Evolutionary conservation across 371 early-diverging fungal species (phyloP), one percentile per base, ranked within the genome.

Genomic region (Paramicrosporidium saccamoebae): DNA sequence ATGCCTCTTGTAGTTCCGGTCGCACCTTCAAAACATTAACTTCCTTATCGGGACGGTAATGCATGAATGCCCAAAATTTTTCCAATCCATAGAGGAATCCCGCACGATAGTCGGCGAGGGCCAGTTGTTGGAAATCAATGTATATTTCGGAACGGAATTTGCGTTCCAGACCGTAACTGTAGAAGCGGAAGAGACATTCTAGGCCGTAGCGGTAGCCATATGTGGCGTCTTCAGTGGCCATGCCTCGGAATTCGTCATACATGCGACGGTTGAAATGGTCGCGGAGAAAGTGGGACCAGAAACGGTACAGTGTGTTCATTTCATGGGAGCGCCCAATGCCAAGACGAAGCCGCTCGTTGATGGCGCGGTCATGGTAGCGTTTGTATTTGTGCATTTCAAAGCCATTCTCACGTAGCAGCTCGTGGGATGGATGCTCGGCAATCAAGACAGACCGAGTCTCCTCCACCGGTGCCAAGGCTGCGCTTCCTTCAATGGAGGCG

Each of bases 221-320:
- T 19, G 55, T 50, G 17, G 78, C 72, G 45, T 88, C 88, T 33
- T 84, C 79, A n/a, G 69, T 55, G 8, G 88, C 77, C 21, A 82
- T 45, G 9, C 56, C 45, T 48, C 64, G 67, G 46, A 88, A 88
- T 46, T 88, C 84, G 21, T 45, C 43, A 42, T 77, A 79, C 82
- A 88, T 81, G 28, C 58, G 59, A 39, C 55, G 50, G 55, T 81
- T 82, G 37, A 64, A 81, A 35, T 73, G 68, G 41, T 81, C 81
- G 39, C 84, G 75, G 41, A 88, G 50, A 39, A 82, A 88, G 47
- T 88, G 82, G 24, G 71, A 73, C 88, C 88, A 88, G 68, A 88
- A 88, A 10, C 84, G 64, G 61, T 68, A 86, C 27, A 86, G 45
- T 2, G 84, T 82, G 52, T 86, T 86, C 88, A 86, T 86, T 38